Conservation (phyloP, 208 protist species). For the Porcisia hertigi region DNA sequence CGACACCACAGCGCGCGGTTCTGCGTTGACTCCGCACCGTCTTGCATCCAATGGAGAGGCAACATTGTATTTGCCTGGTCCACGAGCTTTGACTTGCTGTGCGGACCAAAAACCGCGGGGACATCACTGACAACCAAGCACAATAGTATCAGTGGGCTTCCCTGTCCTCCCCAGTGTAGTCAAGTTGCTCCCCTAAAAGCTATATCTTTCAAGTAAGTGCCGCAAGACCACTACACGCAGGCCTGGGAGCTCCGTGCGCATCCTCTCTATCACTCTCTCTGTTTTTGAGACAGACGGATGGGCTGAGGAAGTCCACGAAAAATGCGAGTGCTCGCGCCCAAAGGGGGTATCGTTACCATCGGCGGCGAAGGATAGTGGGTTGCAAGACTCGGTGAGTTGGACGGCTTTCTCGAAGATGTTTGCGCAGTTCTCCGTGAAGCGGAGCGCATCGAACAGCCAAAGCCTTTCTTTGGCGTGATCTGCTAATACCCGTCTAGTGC, state of each 20-base stretch:
- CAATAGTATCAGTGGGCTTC: conserved; percentile 60
- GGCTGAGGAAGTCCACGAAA: conserved; percentile 64
- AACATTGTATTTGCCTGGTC: conserved; percentile 9
- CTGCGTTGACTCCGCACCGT: background rate
- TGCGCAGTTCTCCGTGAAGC: conserved; percentile 24
- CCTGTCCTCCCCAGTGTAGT: conserved; percentile 50
- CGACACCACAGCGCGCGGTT: background rate
- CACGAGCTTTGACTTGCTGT: conserved; percentile 58
- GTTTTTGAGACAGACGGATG: conserved; percentile 44
- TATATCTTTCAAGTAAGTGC: conserved; percentile 69
- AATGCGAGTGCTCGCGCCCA: conserved; percentile 45
- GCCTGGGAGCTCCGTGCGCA: conserved; percentile 76
- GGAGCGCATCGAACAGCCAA: conserved; percentile 30
- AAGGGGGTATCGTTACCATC: conserved; percentile 20
- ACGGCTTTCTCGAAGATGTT: conserved; percentile 39
- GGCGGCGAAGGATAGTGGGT: conserved; percentile 35
- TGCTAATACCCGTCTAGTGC: conserved; percentile 34
- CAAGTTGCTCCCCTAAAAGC: conserved; percentile 57
- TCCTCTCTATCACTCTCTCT: conserved; percentile 46
- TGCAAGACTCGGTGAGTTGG: conserved; percentile 34
- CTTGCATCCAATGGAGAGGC: too few species aligned
- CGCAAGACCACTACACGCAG: conserved; percentile 69
- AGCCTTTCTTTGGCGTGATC: conserved; percentile 29
- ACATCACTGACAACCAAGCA: conserved; percentile 63
- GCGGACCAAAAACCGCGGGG: conserved; percentile 50